Evolutionary conservation across 441 rosid genomes (phyloP), one percentile per base, ranked within the genome.

Genomic region (Rhodomyrtus psidioides): DNA sequence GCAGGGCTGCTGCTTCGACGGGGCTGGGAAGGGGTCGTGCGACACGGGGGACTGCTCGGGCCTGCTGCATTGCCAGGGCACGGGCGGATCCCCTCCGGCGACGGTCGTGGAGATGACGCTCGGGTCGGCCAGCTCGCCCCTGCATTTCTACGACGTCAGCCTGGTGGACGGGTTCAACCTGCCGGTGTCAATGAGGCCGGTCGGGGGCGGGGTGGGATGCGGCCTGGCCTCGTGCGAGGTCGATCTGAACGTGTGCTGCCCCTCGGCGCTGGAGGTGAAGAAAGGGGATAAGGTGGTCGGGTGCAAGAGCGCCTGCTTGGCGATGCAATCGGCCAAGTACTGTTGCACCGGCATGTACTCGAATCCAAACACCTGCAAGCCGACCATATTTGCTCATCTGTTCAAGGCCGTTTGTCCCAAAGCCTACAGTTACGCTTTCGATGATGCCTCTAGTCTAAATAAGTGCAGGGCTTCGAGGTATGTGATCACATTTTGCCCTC

Each of bases 151-250:
- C 84, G 90, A 88, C 75, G 92, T 92, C 21, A 88, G 92, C 84
- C 90, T 89, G 30, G 91, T 92, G 7, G 89, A 92, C 76, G 92
- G 93, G 84, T 91, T 84, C 86, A 91, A 92, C 85, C 53, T 92
- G 39, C 85, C 89, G 19, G 70, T 91, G 55, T 74, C 79, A 46
- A 27, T 91, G 46, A 84, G 51, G 42, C 88, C 90, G 0, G 55
- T 49, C 0, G 74, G 57, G 4, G 91, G 89, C 0, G 83, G 87
- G 7, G 85, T 89, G 5, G 84, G 87, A 2, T 92, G 94, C 51
- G 70, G 81, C 53, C 12, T 24, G 5, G 82, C 82, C 5, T 62
- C 84, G 2, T 92, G 94, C 42, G 74, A 55, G 53, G 55, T 89
- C 4, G 91, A 91, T 82, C 56, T 92, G 62, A 89, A 88, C 82